Percentiles rank a stretch among this genome's conserved stretches.
phyloP scores from a whole-genome alignment of 2,329 filamentous ascomycete genomes.

The Penicillium sp. region DNA sequence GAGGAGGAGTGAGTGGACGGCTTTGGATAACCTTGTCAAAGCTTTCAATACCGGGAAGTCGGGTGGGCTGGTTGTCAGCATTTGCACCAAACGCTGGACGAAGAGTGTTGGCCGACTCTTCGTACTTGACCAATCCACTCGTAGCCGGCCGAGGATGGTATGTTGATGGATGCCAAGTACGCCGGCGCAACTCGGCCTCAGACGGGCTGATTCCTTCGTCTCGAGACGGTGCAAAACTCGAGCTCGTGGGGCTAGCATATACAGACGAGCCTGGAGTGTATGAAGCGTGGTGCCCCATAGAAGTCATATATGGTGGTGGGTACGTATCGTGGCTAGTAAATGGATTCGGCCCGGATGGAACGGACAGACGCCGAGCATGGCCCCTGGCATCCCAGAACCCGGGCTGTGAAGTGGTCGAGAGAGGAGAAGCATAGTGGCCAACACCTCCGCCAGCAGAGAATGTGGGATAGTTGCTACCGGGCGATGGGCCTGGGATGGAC shows the following conservation, averaged over 20 bases:
- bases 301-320: constrained; percentile 55
- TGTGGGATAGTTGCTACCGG: constrained; percentile 70
- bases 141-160: constrained; percentile 63
- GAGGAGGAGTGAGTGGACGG: constrained; percentile 59
- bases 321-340: constrained; percentile 64
- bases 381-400: constrained; percentile 70
- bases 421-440: constrained; percentile 76
- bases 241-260: constrained; percentile 64
- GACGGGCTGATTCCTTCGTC: constrained; percentile 37
- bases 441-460: constrained; percentile 68
- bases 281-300: constrained; percentile 51
- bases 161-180: constrained; percentile 80
- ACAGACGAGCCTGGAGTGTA: constrained; percentile 59
- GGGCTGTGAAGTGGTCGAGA: constrained; percentile 61
- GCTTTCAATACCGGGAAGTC: constrained; percentile 85
- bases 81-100: constrained; percentile 53
- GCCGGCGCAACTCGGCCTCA: constrained; percentile 74
- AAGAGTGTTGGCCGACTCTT: constrained; percentile 60
- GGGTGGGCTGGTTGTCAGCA: constrained; percentile 55
- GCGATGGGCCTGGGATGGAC: constrained; percentile 63
- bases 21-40: constrained; percentile 72
- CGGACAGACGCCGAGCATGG: constrained; percentile 72
- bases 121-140: constrained; percentile 71
- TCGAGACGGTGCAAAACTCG: constrained; percentile 48
- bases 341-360: constrained; percentile 70